phyloP scores from a whole-genome alignment of 345 rosid species.

The Hibiscus trionum region DNA sequence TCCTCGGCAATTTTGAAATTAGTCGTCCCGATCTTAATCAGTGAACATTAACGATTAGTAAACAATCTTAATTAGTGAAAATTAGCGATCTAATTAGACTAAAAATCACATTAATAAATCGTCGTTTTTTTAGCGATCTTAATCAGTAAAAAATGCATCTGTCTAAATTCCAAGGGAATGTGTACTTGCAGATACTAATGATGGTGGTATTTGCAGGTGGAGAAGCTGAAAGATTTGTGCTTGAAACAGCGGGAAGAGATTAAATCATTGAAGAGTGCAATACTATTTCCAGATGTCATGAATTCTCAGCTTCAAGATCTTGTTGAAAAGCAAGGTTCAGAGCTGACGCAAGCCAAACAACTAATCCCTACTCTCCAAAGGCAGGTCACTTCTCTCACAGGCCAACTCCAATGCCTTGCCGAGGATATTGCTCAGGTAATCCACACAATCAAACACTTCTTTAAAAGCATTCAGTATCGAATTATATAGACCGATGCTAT shows the following conservation, averaged over 20 bases:
- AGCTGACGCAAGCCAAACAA: constrained; percentile 72
- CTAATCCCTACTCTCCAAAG: constrained; percentile 70
- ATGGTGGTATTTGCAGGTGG: constrained; percentile 47
- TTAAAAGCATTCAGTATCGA: background rate
- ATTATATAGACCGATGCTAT: background rate
- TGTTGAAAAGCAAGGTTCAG: constrained; percentile 53
- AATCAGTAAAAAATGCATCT: too few species aligned
- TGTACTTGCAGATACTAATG: background rate
- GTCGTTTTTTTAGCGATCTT: too few species aligned
- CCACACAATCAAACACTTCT: background rate
- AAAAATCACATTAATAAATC: too few species aligned
- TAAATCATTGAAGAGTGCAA: constrained; percentile 57
- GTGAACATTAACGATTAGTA: background rate
- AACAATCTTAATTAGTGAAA: too few species aligned
- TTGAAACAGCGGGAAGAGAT: constrained; percentile 88
- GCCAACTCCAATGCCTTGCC: constrained; percentile 74
- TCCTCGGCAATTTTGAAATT: background rate
- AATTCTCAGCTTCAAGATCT: constrained; percentile 47
- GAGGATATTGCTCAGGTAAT: constrained; percentile 74
- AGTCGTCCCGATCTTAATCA: background rate
- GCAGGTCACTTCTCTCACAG: constrained; percentile 84
- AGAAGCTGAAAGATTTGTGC: constrained; percentile 86
- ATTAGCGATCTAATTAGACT: too few species aligned
- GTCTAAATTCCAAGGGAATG: background rate
- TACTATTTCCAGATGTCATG: constrained; percentile 71